phyloP scores from a whole-genome alignment of 331 rosid genomes.

The Quercus lobata region DNA sequence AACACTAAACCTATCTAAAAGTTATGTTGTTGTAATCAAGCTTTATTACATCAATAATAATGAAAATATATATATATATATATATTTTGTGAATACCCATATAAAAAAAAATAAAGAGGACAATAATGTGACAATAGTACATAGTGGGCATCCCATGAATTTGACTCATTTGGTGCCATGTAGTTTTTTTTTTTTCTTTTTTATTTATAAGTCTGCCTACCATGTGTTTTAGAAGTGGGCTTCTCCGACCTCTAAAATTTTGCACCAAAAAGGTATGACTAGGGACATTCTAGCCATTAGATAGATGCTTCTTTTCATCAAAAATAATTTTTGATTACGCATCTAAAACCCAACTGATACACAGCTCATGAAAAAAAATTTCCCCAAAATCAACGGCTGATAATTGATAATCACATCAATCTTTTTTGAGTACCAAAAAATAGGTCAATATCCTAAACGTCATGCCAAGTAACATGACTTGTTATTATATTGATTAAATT shows the following conservation, averaged over 20 bases:
- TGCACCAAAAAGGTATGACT: slow-evolving; percentile 7
- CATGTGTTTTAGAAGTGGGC: slow-evolving; percentile 18
- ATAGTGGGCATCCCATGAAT: slow-evolving; percentile 76
- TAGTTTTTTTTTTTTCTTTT: slow-evolving; percentile 9
- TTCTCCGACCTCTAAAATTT: slow-evolving; percentile 25
- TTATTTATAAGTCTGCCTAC: not conserved
- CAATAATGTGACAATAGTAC: slow-evolving; percentile 38
- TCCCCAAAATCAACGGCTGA: slow-evolving; percentile 32
- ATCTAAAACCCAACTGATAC: slow-evolving; percentile 4
- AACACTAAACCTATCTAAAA: not conserved
- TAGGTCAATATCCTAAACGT: slow-evolving; percentile 22
- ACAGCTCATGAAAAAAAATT: slow-evolving; percentile 10
- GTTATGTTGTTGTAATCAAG: no score
- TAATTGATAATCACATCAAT: not conserved
- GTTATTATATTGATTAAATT: slow-evolving; percentile 15
- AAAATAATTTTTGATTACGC: slow-evolving; percentile 16
- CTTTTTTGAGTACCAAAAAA: not conserved
- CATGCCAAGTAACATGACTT: slow-evolving; percentile 24
- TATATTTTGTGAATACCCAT: no score
- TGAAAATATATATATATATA: not conserved
- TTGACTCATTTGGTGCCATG: slow-evolving; percentile 56
- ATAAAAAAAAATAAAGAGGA: not conserved
- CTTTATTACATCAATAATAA: no score
- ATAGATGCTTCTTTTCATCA: slow-evolving; percentile 19
- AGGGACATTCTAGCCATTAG: slow-evolving; percentile 21